phyloP scores from a whole-genome alignment of 2,329 filamentous ascomycete genomes.

The Venturiaceae sp. region DNA sequence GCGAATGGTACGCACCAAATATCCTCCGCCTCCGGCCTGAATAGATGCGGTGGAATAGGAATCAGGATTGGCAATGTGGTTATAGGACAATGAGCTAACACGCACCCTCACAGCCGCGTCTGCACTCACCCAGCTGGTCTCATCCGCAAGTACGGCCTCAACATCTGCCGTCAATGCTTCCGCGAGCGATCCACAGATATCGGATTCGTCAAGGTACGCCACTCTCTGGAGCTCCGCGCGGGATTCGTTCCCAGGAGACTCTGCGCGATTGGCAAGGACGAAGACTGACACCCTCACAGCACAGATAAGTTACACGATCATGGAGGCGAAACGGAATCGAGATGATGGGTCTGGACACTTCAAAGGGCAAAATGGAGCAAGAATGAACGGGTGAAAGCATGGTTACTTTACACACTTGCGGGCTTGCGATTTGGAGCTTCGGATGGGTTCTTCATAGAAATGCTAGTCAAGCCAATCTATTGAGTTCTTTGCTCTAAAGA shows the following conservation, averaged over 20 bases:
- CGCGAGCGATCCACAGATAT: slow-evolving; percentile 59
- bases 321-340: not conserved
- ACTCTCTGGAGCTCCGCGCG: not conserved
- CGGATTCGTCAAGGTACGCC: slow-evolving; percentile 56
- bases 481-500: not conserved
- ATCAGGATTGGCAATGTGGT: not conserved
- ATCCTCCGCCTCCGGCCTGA: too few relatives aligned
- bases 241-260: not conserved
- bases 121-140: slow-evolving; percentile 79
- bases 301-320: not conserved
- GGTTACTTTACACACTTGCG: not conserved
- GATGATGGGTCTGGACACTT: not conserved
- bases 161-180: slow-evolving; percentile 68
- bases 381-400: not conserved
- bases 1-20: slow-evolving; percentile 83
- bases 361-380: not conserved
- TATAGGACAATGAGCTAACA: not conserved
- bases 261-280: not conserved
- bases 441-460: not conserved
- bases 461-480: not conserved
- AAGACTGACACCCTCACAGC: not conserved
- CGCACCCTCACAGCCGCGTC: slow-evolving; percentile 49
- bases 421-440: not conserved
- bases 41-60: not conserved
- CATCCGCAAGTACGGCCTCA: slow-evolving; percentile 98